A percentile compares a stretch with the other conserved stretches of the same genome.
phyloP scores from a whole-genome alignment of 495 filamentous ascomycete genomes.

The Endocarpon pusillum region DNA sequence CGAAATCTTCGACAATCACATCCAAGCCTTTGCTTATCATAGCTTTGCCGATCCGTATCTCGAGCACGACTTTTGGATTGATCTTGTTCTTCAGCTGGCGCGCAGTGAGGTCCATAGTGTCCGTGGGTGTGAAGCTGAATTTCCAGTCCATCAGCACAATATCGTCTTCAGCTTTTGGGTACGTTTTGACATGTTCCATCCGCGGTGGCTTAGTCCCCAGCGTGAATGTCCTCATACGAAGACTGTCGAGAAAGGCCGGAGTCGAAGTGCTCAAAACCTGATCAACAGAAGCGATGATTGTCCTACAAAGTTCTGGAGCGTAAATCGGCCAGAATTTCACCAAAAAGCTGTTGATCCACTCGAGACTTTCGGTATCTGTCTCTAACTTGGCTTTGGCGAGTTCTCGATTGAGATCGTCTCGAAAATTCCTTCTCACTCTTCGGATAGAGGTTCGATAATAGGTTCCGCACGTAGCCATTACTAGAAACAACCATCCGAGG shows the following conservation, averaged over 20 bases:
- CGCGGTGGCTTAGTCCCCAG: conserved; percentile 89
- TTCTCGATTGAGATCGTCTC: conserved; percentile 87
- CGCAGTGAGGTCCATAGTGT: conserved; percentile 76
- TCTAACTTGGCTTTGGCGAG: conserved; percentile 79
- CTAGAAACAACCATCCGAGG: conserved; percentile 76
- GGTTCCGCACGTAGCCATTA: conserved; percentile 82
- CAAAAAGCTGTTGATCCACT: conserved; percentile 98
- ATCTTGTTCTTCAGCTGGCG: conserved; percentile 85
- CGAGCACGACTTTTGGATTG: conserved; percentile 90
- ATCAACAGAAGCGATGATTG: conserved; percentile 83
- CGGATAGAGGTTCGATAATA: conserved; percentile 95
- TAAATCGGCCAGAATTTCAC: conserved; percentile 99
- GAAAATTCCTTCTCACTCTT: conserved; percentile 85
- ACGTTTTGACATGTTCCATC: conserved; percentile 94
- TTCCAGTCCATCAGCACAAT: conserved; percentile 98
- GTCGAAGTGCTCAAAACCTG: conserved; percentile 85
- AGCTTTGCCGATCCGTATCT: conserved; percentile 84
- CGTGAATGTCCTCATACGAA: conserved; percentile 79
- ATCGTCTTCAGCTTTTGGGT: conserved; percentile 89
- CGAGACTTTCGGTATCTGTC: conserved; percentile 80
- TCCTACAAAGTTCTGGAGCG: conserved; percentile 78
- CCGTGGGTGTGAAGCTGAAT: conserved; percentile 96
- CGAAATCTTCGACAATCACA: conserved; percentile 95
- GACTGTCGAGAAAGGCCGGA: conserved; percentile 80
- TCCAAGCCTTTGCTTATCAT: conserved; percentile 92